Evolutionary conservation across 1,284 basidiomycete species (phyloP), one percentile per base, ranked within the genome.

Genomic region (Malassezia furfur): DNA sequence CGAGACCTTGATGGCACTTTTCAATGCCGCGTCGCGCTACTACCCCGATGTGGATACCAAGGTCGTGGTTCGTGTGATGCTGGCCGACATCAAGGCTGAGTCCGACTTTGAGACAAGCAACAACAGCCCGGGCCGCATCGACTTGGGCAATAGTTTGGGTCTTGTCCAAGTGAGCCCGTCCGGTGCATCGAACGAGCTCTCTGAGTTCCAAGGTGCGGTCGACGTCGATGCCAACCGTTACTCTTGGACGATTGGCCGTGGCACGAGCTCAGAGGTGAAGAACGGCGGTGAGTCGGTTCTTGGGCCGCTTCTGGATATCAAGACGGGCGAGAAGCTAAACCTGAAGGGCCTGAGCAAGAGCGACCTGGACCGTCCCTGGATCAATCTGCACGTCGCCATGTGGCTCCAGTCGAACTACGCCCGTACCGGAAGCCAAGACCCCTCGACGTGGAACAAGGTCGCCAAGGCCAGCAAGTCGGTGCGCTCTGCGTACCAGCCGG

Each of bases 51-150:
- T 74, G 2, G 59, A 63, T 14, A 72, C 67, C 0, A 53, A 56
- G 22, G 62, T 55, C 44, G 65, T 68, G 9, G 48, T 53, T 0
- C 59, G 70, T 11, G 58, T 67, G 17, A 64, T 72, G 50, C 60
- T 74, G 39, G 63, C 70, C 4, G 71, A 74, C 37, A 74, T 74
- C 49, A 65, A 66, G 48, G 64, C 70, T 22, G 71, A 74, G 45
- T 67, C 65, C 11, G 70, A 71, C 40, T 74, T 74, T 38, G 45
- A 64, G 21, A 31, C 60, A 3, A 11, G 19, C 25, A 50, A 57
- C 32, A 40, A 63, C 32, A 62, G 58, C 31, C 61, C 62, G 11
- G 67, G 64, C 2, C 60, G 71, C 7, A 54, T 71, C 2, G 70
- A 71, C 39, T 65, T 61, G 1, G 71, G 71, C 5, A 55, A 63